A percentile compares a stretch with the other conserved stretches of the same genome.
Conservation (phyloP, 2,329 filamentous ascomycete species). For the Exophiala viscosa region DNA sequence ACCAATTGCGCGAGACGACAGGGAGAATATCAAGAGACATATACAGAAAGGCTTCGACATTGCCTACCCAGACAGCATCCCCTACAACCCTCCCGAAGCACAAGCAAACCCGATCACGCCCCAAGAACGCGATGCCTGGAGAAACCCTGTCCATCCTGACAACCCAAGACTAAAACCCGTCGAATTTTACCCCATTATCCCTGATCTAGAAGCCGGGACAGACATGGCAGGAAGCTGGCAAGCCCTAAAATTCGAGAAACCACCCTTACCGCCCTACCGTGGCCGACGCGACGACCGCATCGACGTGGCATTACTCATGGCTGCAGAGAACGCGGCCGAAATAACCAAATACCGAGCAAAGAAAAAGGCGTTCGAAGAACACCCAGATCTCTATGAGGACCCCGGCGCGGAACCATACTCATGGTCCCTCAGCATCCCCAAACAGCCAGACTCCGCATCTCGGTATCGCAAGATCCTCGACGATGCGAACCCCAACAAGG, state of each 20-base stretch:
- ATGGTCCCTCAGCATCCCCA: constrained; percentile 59
- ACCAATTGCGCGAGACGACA: constrained; percentile 50
- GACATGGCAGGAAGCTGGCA: constrained; percentile 55
- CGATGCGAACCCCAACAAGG: constrained; percentile 50
- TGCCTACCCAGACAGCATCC: constrained; percentile 59
- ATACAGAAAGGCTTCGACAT: constrained; percentile 63
- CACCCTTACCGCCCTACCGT: constrained; percentile 49
- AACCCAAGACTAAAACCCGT: constrained; percentile 56
- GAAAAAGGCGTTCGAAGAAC: constrained; percentile 45
- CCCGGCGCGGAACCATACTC: constrained; percentile 54
- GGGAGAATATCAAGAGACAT: constrained; percentile 57
- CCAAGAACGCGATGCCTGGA: constrained; percentile 58
- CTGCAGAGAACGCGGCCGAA: constrained; percentile 46
- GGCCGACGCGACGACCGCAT: constrained; percentile 56
- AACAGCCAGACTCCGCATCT: constrained; percentile 44
- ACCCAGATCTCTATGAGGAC: constrained; percentile 49
- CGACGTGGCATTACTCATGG: constrained; percentile 56
- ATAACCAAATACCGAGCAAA: constrained; percentile 48
- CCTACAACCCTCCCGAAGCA: constrained; percentile 45
- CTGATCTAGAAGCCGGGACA: constrained; percentile 58
- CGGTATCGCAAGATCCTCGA: constrained; percentile 57
- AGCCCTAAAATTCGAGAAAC: constrained; percentile 59
- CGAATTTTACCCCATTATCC: constrained; percentile 58
- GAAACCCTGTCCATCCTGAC: constrained; percentile 56
- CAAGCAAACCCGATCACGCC: constrained; percentile 20